phyloP scores from a whole-genome alignment of 2,329 filamentous ascomycete genomes.

The Neonectria faginata region DNA sequence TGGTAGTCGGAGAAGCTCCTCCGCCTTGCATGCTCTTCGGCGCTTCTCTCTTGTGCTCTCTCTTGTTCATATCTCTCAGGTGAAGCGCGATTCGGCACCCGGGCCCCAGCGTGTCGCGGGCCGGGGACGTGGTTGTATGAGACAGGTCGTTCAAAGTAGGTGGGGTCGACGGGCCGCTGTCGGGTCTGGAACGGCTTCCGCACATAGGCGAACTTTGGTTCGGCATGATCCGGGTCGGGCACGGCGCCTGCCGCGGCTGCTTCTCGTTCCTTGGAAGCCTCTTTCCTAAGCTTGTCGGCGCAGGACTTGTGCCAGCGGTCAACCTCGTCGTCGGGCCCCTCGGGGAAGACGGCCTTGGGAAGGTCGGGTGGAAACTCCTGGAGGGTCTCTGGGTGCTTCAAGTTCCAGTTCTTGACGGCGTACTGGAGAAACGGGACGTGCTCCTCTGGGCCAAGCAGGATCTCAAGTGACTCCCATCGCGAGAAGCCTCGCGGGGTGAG shows the following conservation, averaged over 20 bases:
- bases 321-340: slow-evolving; percentile 80
- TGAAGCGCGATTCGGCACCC: slow-evolving; percentile 48
- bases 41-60: slow-evolving; percentile 48
- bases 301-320: slow-evolving; percentile 87
- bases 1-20: slow-evolving; percentile 66
- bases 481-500: slow-evolving; percentile 88
- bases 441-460: slow-evolving; percentile 87
- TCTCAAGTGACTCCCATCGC: slow-evolving; percentile 92
- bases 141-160: slow-evolving; percentile 51
- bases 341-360: slow-evolving; percentile 74
- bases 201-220: slow-evolving; percentile 55
- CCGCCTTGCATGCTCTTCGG: slow-evolving; percentile 57
- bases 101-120: slow-evolving; percentile 46
- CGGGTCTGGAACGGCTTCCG: slow-evolving; percentile 48
- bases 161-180: slow-evolving; percentile 47
- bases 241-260: slow-evolving; percentile 45
- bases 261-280: slow-evolving; percentile 60
- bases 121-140: slow-evolving; percentile 57
- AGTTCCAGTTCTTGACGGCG: slow-evolving; percentile 80
- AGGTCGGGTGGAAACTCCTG: slow-evolving; percentile 72
- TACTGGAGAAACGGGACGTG: slow-evolving; percentile 87
- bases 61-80: slow-evolving; percentile 49
- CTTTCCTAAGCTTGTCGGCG: slow-evolving; percentile 74
- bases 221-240: slow-evolving; percentile 46
- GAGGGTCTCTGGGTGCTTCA: slow-evolving; percentile 80